Percentiles rank a stretch among this genome's conserved stretches.
phyloP scores from a whole-genome alignment of 345 rosid genomes.

The Populus tremula region DNA sequence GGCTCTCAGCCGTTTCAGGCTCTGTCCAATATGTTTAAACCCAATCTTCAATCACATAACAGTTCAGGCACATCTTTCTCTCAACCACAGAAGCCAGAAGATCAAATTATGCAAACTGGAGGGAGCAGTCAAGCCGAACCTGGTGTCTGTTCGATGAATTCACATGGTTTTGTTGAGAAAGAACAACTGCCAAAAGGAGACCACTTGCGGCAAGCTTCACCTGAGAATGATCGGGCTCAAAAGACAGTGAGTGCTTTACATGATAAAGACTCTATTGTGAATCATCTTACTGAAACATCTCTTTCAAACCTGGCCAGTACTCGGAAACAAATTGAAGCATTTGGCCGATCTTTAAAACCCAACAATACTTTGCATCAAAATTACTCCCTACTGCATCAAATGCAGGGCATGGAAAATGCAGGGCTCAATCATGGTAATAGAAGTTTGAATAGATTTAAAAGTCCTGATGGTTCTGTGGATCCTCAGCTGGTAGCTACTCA shows the following conservation, averaged over 20 bases:
- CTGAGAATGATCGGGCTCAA: constrained; percentile 23
- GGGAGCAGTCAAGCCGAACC: constrained; percentile 34
- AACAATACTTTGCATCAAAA: constrained; percentile 39
- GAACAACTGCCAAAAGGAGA: constrained; percentile 41
- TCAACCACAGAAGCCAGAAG: constrained; percentile 35
- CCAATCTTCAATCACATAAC: constrained; percentile 33
- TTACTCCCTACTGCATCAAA: constrained; percentile 46
- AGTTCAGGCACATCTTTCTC: constrained; percentile 41
- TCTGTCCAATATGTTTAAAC: constrained; percentile 32
- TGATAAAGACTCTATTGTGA: constrained; percentile 32
- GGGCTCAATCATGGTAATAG: constrained; percentile 47
- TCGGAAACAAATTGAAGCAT: constrained; percentile 57
- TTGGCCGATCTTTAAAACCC: constrained; percentile 52
- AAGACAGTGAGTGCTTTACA: constrained; percentile 18
- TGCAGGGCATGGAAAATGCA: constrained; percentile 51
- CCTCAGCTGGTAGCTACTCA: constrained; percentile 36
- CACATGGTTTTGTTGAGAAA: constrained; percentile 31
- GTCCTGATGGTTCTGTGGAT: constrained; percentile 39
- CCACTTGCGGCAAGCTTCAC: constrained; percentile 20
- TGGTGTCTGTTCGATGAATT: constrained; percentile 30
- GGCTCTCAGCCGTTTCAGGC: constrained; percentile 39
- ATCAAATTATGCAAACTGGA: constrained; percentile 36
- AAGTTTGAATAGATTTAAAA: constrained; percentile 49
- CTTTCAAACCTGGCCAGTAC: constrained; percentile 29
- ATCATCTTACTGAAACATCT: constrained; percentile 28